Conservation (phyloP, 208 protist species). For the Leishmania major region DNA sequence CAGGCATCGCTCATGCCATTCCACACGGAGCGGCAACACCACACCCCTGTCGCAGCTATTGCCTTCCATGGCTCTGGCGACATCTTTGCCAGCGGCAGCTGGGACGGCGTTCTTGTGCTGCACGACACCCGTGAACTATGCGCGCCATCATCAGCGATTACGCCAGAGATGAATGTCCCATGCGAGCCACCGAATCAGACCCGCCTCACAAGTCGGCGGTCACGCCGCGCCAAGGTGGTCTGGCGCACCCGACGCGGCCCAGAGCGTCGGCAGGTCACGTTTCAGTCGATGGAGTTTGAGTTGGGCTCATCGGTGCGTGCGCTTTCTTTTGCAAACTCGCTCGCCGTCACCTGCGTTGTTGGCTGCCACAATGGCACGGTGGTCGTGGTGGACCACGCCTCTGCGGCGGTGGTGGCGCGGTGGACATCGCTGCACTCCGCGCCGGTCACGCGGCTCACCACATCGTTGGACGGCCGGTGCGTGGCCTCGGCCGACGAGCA, state of each 20-base stretch:
- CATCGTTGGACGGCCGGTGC: conserved; percentile 69
- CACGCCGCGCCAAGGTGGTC: background rate
- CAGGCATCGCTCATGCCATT: conserved; percentile 30
- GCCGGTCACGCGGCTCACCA: conserved; percentile 59
- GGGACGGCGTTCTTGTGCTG: conserved; percentile 66
- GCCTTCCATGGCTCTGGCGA: conserved; percentile 71
- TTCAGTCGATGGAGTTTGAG: conserved; percentile 15
- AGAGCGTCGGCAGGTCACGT: conserved; percentile 19
- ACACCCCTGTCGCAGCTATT: conserved; percentile 54
- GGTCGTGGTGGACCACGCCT: conserved; percentile 65
- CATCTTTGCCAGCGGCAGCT: conserved; percentile 74
- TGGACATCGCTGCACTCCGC: conserved; percentile 52
- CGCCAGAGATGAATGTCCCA: conserved; percentile 4
- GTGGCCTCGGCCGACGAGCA: conserved; percentile 77
- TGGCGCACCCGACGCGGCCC: conserved; percentile 17
- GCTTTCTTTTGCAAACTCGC: conserved; percentile 59
- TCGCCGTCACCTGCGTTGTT: conserved; percentile 79
- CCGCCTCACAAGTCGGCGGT: background rate
- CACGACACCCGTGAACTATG: conserved; percentile 40
- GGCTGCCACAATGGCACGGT: conserved; percentile 67
- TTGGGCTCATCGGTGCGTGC: conserved; percentile 52
- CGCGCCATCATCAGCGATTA: conserved; percentile 19
- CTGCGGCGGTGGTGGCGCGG: conserved; percentile 38
- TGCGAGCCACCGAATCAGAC: background rate
- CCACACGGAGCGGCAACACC: conserved; percentile 63